Evolutionary conservation across 495 filamentous ascomycete genomes (phyloP), one percentile per base, ranked within the genome.

Genomic region (Neurospora terricola): DNA sequence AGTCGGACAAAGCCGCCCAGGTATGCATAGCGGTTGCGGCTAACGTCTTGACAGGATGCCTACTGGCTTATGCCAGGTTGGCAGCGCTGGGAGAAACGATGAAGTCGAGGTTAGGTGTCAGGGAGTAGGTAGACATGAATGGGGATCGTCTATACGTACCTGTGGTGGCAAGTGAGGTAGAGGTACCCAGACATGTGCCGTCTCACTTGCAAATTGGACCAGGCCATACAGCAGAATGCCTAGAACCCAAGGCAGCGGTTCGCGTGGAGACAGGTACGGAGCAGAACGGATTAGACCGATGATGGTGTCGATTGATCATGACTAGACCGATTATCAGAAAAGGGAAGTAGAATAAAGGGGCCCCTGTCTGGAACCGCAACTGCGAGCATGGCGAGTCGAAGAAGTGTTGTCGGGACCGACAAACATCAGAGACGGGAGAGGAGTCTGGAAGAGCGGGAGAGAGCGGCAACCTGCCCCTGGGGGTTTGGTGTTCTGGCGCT

Each of bases 21-120:
- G 23, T 36, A 40, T 66, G 43, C 40, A 43, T 40, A 69, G 69
- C 70, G 69, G 48, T 62, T 71, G 72, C 72, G 42, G 72, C 72
- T 59, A 70, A 70, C 68, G 27, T 70, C 45, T 72, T 42, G 69
- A 71, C 70, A 48, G 39, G n/a, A 43, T 21, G 39, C 4, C 23
- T 71, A 54, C 16, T 34, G 38, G 70, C 12, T 30, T 45, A 12
- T 43, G 70, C 16, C 36, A 54, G 70, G 54, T 30, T 66, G 54
- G 16, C 2, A 66, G 54, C 27, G 12, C 30, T 66, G 5, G 21
- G 14, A 66, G 27, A 34, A 16, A 34, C 5, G 48, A 59, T 34
- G 12, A 12, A 18, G 54, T 62, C 7, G 54, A 62, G 12, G 14
- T 62, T 62, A 34, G 27, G 27, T 62, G 54, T 34, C 54, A 34